Percentiles rank a stretch among this genome's conserved stretches.
Conservation (phyloP, 2,329 filamentous ascomycete species). For the Tolypocladium pustulatum region DNA sequence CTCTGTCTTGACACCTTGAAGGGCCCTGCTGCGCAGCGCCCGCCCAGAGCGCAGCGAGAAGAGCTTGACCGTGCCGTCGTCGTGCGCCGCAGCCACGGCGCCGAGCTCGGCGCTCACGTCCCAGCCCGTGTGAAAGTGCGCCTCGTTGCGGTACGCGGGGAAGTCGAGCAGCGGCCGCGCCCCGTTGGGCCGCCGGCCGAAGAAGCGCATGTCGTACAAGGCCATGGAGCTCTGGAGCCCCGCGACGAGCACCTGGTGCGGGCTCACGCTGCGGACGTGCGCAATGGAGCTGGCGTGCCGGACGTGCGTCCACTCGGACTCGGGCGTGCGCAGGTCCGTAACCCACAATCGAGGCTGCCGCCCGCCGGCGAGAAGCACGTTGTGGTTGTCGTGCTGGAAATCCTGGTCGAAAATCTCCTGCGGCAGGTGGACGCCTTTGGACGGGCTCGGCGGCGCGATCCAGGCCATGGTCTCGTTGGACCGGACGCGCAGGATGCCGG, state of each 20-base stretch:
- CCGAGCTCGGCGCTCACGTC: slow-evolving; percentile 37
- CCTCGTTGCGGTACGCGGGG: slow-evolving; percentile 37
- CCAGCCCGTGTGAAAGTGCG: slow-evolving; percentile 38
- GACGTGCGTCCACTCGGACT: slow-evolving; percentile 19
- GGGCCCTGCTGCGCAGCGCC: slow-evolving; percentile 16
- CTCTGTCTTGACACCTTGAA: slow-evolving; percentile 12
- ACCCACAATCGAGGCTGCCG: slow-evolving; percentile 35
- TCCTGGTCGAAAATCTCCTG: slow-evolving; percentile 37
- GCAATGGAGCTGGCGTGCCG: slow-evolving; percentile 31
- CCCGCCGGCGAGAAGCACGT: slow-evolving; percentile 40
- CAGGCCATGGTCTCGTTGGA: slow-evolving; percentile 20
- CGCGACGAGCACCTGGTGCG: slow-evolving; percentile 40
- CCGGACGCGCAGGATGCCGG: slow-evolving; percentile 31
- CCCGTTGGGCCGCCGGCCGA: slow-evolving; percentile 8
- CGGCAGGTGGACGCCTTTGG: slow-evolving; percentile 11
- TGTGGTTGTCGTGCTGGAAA: slow-evolving; percentile 31
- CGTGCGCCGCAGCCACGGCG: slow-evolving; percentile 43
- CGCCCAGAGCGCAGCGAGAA: slow-evolving; percentile 39
- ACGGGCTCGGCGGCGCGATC: slow-evolving; percentile 16
- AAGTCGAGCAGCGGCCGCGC: slow-evolving; percentile 35
- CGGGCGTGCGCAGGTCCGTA: slow-evolving; percentile 31
- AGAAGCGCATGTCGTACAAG: slow-evolving; percentile 46
- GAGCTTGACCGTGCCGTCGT: slow-evolving; percentile 34
- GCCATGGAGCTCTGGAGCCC: slow-evolving; percentile 38
- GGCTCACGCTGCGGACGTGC: slow-evolving; percentile 37